Percentiles rank a stretch among this genome's conserved stretches.
phyloP scores from a whole-genome alignment of 164 flowering plant species.

The Annona cherimola region DNA sequence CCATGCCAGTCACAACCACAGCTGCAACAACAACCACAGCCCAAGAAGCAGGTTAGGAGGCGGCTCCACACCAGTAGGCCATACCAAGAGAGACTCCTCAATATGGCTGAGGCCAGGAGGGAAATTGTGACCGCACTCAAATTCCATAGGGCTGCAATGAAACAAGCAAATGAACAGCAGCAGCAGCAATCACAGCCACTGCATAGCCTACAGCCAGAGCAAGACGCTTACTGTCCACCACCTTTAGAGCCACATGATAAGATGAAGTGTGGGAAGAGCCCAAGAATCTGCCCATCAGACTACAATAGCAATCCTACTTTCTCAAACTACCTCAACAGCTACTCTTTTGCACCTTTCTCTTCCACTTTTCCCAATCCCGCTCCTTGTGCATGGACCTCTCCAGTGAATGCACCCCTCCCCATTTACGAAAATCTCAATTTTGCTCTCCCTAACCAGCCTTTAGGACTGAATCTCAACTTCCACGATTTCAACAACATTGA shows the following conservation, averaged over 20 bases:
- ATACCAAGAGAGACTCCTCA: slow-evolving; percentile 80
- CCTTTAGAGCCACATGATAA: slow-evolving; percentile 28
- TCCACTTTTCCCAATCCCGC: slow-evolving; percentile 15
- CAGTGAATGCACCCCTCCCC: slow-evolving; percentile 28
- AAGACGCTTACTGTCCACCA: slow-evolving; percentile 21
- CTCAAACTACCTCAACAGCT: slow-evolving; percentile 23
- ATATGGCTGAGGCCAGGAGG: slow-evolving; percentile 85
- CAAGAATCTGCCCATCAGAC: slow-evolving; percentile 40
- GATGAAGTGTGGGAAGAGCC: slow-evolving; percentile 41
- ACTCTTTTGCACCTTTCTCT: slow-evolving; percentile 25
- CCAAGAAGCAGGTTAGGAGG: slow-evolving; percentile 77
- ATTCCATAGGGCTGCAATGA: slow-evolving; percentile 84
- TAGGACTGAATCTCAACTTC: slow-evolving; percentile 82
- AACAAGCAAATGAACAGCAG: slow-evolving; percentile 55
- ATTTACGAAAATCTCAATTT: slow-evolving; percentile 42
- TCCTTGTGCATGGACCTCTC: slow-evolving; percentile 30
- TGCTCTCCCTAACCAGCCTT: slow-evolving; percentile 61
- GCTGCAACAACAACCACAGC: slow-evolving; percentile 34
- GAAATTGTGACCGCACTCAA: slow-evolving; percentile 93
- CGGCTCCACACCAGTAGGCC: slow-evolving; percentile 81
- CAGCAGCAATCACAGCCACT: slow-evolving; percentile 26
- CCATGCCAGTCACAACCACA: slow-evolving; percentile 25
- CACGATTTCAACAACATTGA: slow-evolving; percentile 66
- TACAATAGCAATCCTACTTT: slow-evolving; percentile 8
- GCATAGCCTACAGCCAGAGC: slow-evolving; percentile 1